A percentile compares a stretch with the other conserved stretches of the same genome.
phyloP scores from a whole-genome alignment of 371 early-diverging fungal genomes.

The Furculomyces boomerangus region DNA sequence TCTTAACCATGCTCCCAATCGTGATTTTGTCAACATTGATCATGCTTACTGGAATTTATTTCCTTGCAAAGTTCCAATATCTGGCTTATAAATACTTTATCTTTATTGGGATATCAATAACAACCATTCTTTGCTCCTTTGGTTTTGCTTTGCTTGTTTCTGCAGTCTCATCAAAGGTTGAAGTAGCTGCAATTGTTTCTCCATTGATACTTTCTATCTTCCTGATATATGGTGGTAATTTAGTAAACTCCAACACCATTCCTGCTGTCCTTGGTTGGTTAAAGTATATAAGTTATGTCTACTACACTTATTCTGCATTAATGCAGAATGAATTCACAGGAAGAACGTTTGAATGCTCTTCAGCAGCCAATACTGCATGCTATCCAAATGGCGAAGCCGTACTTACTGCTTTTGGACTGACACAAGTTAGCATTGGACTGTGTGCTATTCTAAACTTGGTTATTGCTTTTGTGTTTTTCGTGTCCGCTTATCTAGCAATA shows the following conservation, averaged over 20 bases:
- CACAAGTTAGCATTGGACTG: neutral
- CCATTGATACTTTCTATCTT: slow-evolving; percentile 20
- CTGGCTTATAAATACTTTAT: slow-evolving; percentile 17
- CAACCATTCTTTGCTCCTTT: slow-evolving; percentile 12
- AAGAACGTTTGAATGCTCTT: slow-evolving; percentile 10
- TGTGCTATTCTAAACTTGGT: slow-evolving; percentile 6
- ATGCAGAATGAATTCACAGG: slow-evolving; percentile 22
- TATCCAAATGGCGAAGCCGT: slow-evolving; percentile 8
- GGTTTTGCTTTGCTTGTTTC: slow-evolving; percentile 16
- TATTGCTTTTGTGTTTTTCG: slow-evolving; percentile 8
- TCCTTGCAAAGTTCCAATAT: slow-evolving; percentile 19
- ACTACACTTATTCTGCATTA: slow-evolving; percentile 19
- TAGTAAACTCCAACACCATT: slow-evolving; percentile 16
- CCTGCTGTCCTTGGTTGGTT: slow-evolving; percentile 23
- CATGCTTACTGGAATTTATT: slow-evolving; percentile 15
- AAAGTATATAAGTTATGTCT: slow-evolving; percentile 18
- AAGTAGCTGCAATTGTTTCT: slow-evolving; percentile 23
- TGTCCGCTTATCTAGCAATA: slow-evolving; percentile 8
- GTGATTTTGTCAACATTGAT: slow-evolving; percentile 5
- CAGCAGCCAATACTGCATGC: neutral
- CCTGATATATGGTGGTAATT: slow-evolving; percentile 26
- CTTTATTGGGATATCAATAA: slow-evolving; percentile 6
- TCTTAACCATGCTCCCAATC: slow-evolving; percentile 9
- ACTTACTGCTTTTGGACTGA: neutral
- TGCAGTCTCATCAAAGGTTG: slow-evolving; percentile 11